Base-by-base conservation (phyloP, 164 flowering plant species). In the Euptelea pleiosperma region DNA sequence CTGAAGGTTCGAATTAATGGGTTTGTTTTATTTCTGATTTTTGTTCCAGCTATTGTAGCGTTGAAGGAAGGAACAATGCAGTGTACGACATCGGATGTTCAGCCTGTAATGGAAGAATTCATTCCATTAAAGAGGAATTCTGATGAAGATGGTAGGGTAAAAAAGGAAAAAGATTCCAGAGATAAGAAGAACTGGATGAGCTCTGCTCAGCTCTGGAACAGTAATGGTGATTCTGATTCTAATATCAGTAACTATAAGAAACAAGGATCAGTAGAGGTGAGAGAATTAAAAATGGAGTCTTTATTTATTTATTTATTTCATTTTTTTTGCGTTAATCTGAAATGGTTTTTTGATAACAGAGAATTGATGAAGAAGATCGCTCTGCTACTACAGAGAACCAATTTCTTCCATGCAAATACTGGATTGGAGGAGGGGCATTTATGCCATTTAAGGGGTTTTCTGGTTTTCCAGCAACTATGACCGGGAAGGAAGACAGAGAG, bases 141-240 rank as follows among this genome's bases (percentile, higher is more conserved):
- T 16, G 63, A 64, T 11, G 71, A 67, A 55, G 60, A 56, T 15
- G 37, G 41, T n/a, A 72, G 41, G n/a, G 30, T 1, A 8, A 55
- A 47, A 12, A 66, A 55, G 55, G 74, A 70, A 30, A 71, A 73
- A n/a, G 83, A 81, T 21, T 45, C 64, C 25, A 68, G 47, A 33
- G 84, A 83, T 24, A 82, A 87, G 82, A 85, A 69, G 77, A 80
- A 68, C 58, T 91, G 98, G 96, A 78, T 83, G 89, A 81, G 91
- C 61, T 83, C 91, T 41, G 82, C 81, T 51, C 96, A 88, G 78
- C 74, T 91, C 1, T 91, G 96, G 91, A 86, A 65, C 48, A 34
- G 43, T 52, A 71, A 76, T 62, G 61, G 52, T 60, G 33, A 12
- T 49, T 14, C 42, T 10, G 2, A 25, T 18, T 15, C n/a, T n/a